A percentile compares a stretch with the other conserved stretches of the same genome.
These are phyloP conservation scores for Colletotrichum tabaci DNA, from an alignment of 2,329 filamentous ascomycete genomes.

Conservation along the genomic window DNA sequence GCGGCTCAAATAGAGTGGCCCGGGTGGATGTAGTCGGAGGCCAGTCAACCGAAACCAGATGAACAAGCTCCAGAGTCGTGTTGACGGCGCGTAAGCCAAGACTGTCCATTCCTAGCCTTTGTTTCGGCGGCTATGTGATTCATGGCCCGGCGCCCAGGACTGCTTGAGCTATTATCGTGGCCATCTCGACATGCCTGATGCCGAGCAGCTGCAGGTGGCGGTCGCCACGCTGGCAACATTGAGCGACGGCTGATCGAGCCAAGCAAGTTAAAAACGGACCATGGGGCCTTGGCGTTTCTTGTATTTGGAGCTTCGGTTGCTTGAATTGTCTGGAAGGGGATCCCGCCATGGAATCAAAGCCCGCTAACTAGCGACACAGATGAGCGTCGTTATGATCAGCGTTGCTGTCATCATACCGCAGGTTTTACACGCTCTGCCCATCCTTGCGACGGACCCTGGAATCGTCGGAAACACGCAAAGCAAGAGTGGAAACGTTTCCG, in stretches of 20 bases:
- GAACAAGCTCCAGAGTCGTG: conserved; percentile 13
- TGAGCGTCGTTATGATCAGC: not conserved
- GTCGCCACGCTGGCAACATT: conserved; percentile 7
- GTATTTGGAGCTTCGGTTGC: conserved; percentile 24
- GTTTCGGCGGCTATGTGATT: conserved; percentile 7
- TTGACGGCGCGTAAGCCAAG: conserved; percentile 34
- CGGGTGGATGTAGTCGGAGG: conserved; percentile 7
- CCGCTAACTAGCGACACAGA: conserved; percentile 2
- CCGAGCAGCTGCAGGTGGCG: conserved; percentile 32
- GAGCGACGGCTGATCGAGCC: not conserved
- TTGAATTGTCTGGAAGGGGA: not conserved
- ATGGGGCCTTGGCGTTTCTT: conserved; percentile 39
- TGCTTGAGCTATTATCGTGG: conserved; percentile 11
- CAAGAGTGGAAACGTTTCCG: conserved; percentile 20
- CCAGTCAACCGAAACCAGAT: conserved; percentile 17
- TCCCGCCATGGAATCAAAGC: not conserved
- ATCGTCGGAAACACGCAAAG: conserved; percentile 8
- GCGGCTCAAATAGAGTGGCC: conserved; percentile 1
- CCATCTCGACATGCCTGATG: conserved; percentile 14
- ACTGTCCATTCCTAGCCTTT: not conserved
- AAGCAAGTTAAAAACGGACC: conserved; percentile 14
- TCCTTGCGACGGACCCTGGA: conserved; percentile 25
- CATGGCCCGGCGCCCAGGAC: conserved; percentile 10
- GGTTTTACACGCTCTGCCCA: not conserved
- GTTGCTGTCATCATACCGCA: conserved; percentile 29